Percentiles rank a stretch among this genome's conserved stretches.
phyloP scores from a whole-genome alignment of 2,329 filamentous ascomycete species.

The Colletotrichum lini region DNA sequence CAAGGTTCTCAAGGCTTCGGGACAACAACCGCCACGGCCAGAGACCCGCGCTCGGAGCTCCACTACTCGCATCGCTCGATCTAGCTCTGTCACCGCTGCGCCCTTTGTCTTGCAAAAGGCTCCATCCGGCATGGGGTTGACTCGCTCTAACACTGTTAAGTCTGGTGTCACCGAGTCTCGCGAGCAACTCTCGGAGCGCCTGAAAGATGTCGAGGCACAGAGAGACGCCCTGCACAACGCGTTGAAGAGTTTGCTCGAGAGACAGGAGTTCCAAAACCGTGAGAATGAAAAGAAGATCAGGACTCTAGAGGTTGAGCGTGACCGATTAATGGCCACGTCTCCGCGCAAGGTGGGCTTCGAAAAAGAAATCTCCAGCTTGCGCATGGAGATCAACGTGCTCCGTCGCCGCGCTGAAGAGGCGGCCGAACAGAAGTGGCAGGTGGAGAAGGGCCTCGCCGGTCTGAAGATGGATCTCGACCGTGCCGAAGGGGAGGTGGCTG shows the following conservation, averaged over 20 bases:
- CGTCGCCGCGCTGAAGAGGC: conserved; percentile 93
- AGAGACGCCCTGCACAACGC: conserved; percentile 92
- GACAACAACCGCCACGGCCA: conserved; percentile 38
- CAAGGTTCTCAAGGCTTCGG: conserved; percentile 66
- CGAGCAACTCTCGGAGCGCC: conserved; percentile 80
- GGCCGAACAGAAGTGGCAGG: conserved; percentile 95
- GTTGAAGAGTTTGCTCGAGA: conserved; percentile 85
- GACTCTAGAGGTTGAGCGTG: conserved; percentile 82
- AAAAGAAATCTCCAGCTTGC: conserved; percentile 83
- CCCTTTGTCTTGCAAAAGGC: conserved; percentile 56
- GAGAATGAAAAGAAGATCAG: conserved; percentile 87
- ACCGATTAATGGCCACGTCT: conserved; percentile 77
- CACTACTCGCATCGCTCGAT: conserved; percentile 65
- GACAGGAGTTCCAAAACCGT: conserved; percentile 87
- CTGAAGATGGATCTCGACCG: conserved; percentile 97
- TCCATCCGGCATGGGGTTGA: conserved; percentile 60
- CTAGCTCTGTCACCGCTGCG: conserved; percentile 76
- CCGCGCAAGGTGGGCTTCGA: conserved; percentile 86
- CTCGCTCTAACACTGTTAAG: conserved; percentile 73
- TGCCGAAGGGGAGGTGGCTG: conserved; percentile 91
- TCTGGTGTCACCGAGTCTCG: conserved; percentile 64
- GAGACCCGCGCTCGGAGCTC: conserved; percentile 46
- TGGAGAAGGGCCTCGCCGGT: conserved; percentile 89
- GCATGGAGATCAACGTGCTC: conserved; percentile 87
- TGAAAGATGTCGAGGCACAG: conserved; percentile 95